Conservation (phyloP, 257 asterid genomes). For the Sherardia arvensis region DNA sequence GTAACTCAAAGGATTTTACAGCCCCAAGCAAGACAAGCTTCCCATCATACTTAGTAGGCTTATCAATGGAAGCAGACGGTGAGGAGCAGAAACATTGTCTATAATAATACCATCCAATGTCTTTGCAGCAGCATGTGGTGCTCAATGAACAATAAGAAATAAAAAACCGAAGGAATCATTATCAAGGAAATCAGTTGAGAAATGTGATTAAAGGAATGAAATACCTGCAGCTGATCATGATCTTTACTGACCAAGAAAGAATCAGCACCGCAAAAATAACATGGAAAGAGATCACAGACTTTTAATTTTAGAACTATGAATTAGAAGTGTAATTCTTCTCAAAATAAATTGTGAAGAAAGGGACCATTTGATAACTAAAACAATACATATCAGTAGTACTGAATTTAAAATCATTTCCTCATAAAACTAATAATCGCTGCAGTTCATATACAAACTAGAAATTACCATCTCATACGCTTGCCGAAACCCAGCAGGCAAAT, state of each 20-base stretch:
- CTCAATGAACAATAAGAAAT: not conserved
- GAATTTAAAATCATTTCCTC: no score
- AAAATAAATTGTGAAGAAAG: no score
- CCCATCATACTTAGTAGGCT: not conserved
- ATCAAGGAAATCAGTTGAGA: not conserved
- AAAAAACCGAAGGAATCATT: not conserved
- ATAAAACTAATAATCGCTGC: no score
- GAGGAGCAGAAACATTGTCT: no score
- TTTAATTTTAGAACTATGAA: no score
- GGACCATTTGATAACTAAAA: no score
- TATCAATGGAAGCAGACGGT: conserved; percentile 1
- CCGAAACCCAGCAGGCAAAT: conserved; percentile 93
- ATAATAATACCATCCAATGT: no score
- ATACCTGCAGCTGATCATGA: not conserved
- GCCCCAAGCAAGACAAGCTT: conserved; percentile 9
- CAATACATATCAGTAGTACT: no score
- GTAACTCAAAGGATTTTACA: not conserved
- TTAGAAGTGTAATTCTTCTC: no score
- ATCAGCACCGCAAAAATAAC: conserved; percentile 14
- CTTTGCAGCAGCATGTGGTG: no score
- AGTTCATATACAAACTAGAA: conserved; percentile 1
- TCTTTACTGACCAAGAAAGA: conserved; percentile 7
- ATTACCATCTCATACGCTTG: conserved; percentile 98
- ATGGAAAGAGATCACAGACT: no score
- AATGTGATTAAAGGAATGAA: no score